Base-by-base conservation (phyloP, 2,329 filamentous ascomycete genomes). In the Penicillium sp. region DNA sequence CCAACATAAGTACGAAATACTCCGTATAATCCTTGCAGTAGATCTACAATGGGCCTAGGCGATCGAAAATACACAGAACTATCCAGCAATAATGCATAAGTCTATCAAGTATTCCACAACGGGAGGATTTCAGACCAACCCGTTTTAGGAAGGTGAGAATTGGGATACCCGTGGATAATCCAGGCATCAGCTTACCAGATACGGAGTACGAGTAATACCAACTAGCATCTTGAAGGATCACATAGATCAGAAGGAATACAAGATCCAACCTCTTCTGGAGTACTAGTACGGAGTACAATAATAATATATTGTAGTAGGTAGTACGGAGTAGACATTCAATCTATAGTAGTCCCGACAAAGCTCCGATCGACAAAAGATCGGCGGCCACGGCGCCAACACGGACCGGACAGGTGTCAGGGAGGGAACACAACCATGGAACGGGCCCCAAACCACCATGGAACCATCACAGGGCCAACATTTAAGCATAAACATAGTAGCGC, bases 401-500 rank as follows among this genome's bases (percentile, higher is more conserved):
- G 51, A 53, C 50, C 49, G 49, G 50, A 39, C 44, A 54, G 41
- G 53, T 58, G 53, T 57, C 50, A 60, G 54, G 35, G 44, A 41
- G 31, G 41, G 29, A 43, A 50, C 33, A 43, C 47, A 65, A 61
- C 60, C 64, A 60, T 63, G 63, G 63, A 66, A 57, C 53, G 29
- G 38, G 7, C 38, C 51, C 58, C 41, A 57, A 63, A 55, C 51
- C 54, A 55, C 58, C 54, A 58, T 49, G 59, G 57, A 55, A 60
- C 57, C 52, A 54, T 44, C 27, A 10, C 21, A 45, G 21, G 23
- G 41, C 17, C 50, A 56, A 35, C 27, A 59, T 59, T 67, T 67
- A 67, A 65, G 65, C 64, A 65, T 67, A 67, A 67, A 45, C 45
- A 52, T 45, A 52, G 58, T 66, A 63, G 64, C 64, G 62, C 56